These are phyloP conservation scores for Neurospora sp. DNA, from an alignment of 495 filamentous ascomycete species.

Conservation along the genomic window DNA sequence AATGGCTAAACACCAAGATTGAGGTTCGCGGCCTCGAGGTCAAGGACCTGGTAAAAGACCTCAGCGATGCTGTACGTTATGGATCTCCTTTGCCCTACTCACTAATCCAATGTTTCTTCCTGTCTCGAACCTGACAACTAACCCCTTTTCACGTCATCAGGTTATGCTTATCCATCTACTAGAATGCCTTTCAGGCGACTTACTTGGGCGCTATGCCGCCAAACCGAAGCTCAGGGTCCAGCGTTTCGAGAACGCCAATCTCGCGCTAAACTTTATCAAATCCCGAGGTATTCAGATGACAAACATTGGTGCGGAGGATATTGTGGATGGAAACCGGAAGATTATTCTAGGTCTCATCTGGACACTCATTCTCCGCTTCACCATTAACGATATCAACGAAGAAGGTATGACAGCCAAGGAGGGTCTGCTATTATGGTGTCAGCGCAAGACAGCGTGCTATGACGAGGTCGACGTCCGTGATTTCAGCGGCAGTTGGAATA, in stretches of 20 bases:
- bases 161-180: conserved; percentile 92
- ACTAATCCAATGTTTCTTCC: conserved; percentile 1
- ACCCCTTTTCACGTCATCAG: conserved; percentile 31
- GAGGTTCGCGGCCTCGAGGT: conserved; percentile 63
- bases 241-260: conserved; percentile 97
- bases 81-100: background rate
- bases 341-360: conserved; percentile 95
- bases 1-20: conserved; percentile 97
- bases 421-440: conserved; percentile 91
- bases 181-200: conserved; percentile 87
- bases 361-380: conserved; percentile 95
- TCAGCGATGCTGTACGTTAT: conserved; percentile 79
- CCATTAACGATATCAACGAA: conserved; percentile 95
- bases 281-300: conserved; percentile 88
- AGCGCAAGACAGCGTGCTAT: conserved; percentile 96
- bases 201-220: conserved; percentile 90
- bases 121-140: background rate
- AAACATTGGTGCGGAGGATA: conserved; percentile 96
- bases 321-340: conserved; percentile 95
- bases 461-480: conserved; percentile 90
- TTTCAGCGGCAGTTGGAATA: conserved; percentile 93
- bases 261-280: conserved; percentile 86
- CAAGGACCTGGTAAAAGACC: conserved; percentile 74
- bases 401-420: conserved; percentile 98
- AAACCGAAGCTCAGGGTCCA: conserved; percentile 94